Percentiles rank a stretch among this genome's conserved stretches.
These are phyloP conservation scores for Trichoderma oligosporum DNA, from an alignment of 2,329 filamentous ascomycete genomes.

Conservation along the genomic window DNA sequence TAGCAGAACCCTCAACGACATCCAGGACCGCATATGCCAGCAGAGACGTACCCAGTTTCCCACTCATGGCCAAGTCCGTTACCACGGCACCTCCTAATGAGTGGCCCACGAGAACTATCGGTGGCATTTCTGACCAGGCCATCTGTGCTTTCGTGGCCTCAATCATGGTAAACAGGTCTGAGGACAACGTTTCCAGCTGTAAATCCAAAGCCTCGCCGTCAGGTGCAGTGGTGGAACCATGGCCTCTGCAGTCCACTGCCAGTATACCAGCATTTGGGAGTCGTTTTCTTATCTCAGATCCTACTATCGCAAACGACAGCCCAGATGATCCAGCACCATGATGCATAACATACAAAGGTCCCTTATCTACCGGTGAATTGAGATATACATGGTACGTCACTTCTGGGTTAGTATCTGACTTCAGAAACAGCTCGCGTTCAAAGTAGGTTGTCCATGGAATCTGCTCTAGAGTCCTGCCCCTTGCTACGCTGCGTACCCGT, in stretches of 20 bases:
- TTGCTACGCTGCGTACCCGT: conserved; percentile 40
- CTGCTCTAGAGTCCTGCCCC: conserved; percentile 57
- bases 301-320: conserved; percentile 82
- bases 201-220: conserved; percentile 54
- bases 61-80: conserved; percentile 71
- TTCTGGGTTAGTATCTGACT: conserved; percentile 40
- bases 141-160: conserved; percentile 62
- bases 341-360: conserved; percentile 86
- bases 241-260: conserved; percentile 79
- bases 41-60: conserved; percentile 61
- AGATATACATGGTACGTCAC: conserved; percentile 82
- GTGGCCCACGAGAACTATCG: conserved; percentile 81
- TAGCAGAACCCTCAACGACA: conserved; percentile 92
- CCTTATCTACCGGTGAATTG: conserved; percentile 69
- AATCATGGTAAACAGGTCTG: conserved; percentile 69
- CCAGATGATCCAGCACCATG: conserved; percentile 93
- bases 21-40: conserved; percentile 89
- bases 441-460: conserved; percentile 89
- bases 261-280: conserved; percentile 80
- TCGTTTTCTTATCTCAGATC: conserved; percentile 69
- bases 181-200: conserved; percentile 65
- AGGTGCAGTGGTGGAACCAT: conserved; percentile 66
- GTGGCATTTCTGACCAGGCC: conserved; percentile 69
- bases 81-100: conserved; percentile 90
- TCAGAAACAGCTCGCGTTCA: conserved; percentile 76